Evolutionary conservation across 257 asterid genomes (phyloP), one percentile per base, ranked within the genome.

Genomic region (Primulina eburnea): DNA sequence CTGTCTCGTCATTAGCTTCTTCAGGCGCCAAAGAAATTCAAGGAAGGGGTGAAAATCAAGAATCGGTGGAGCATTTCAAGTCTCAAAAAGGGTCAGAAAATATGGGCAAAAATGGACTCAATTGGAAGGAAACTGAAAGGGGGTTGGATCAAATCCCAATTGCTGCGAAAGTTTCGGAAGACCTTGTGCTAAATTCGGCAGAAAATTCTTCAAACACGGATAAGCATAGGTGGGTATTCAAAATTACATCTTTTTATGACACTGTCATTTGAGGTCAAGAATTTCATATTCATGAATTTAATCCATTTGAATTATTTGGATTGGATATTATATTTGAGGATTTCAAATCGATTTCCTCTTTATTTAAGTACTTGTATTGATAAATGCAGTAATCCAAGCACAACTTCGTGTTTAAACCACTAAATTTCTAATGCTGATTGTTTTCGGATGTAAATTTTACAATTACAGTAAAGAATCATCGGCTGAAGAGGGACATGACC

Each of bases 1-100:
- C 85, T 30, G 64, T 71, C 2, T 81, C 92, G 57, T 84, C 95
- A 65, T 58, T 73, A 34, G 34, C 76, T 72, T 76, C 84, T 34
- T 60, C 86, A 34, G 70, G 32, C 71, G 67, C 80, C 47, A 78
- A 76, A 67, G 70, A 62, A 40, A 62, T 69, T 26, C 69, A 69
- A 56, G 69, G 73, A 20, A 69, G 56, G 64, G 53, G 26, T 11
- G 37, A 17, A n/a, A 64, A 47, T 56, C 79, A 40, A 68, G 82
- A 73, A 59, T n/a, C 66, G n/a, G 59, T 69, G 14, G 77, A 74
- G 68, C 35, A 37, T 43, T 30, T 40, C 21, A 57, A 65, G n/a
- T 40, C 74, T 20, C 55, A 57, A 18, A 60, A 60, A 59, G 62
- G 60, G 33, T 56, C 62, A 8, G 30, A 2, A 29, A 43, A 65